Conservation (phyloP, 2,329 filamentous ascomycete species). For the Colletotrichum gigasporum region DNA sequence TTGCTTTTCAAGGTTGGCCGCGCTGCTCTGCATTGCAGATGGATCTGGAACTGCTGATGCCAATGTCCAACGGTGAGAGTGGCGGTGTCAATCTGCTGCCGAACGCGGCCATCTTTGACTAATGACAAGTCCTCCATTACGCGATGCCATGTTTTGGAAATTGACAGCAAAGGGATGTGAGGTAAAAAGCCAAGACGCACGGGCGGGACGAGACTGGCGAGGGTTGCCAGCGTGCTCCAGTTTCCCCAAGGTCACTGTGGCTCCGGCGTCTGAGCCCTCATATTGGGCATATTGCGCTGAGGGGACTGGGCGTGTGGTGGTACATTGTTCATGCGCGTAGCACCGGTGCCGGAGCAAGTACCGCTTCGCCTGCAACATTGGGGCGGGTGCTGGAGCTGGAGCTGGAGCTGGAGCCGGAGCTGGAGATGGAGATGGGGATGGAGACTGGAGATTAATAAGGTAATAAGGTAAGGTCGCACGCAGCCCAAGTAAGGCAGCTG, state of each 20-base stretch:
- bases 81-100: slow-evolving; percentile 6
- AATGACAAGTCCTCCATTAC: slow-evolving; percentile 17
- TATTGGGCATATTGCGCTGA: background rate
- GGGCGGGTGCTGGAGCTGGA: background rate
- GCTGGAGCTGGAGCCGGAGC: no score
- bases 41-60: background rate
- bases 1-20: background rate
- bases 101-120: background rate
- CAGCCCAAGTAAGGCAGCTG: no score
- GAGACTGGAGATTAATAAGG: background rate
- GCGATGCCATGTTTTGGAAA: slow-evolving; percentile 3
- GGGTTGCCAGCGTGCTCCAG: background rate
- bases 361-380: background rate
- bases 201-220: background rate
- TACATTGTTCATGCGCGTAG: background rate
- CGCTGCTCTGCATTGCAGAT: background rate
- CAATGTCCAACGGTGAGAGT: background rate
- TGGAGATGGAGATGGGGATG: background rate
- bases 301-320: background rate
- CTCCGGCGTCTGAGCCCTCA: background rate
- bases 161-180: background rate
- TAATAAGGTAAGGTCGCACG: no score
- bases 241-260: slow-evolving; percentile 1
- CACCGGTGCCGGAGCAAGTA: background rate
- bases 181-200: background rate